Base-by-base conservation (phyloP, 768 basidiomycete genomes). In the Lactarius quietus region DNA sequence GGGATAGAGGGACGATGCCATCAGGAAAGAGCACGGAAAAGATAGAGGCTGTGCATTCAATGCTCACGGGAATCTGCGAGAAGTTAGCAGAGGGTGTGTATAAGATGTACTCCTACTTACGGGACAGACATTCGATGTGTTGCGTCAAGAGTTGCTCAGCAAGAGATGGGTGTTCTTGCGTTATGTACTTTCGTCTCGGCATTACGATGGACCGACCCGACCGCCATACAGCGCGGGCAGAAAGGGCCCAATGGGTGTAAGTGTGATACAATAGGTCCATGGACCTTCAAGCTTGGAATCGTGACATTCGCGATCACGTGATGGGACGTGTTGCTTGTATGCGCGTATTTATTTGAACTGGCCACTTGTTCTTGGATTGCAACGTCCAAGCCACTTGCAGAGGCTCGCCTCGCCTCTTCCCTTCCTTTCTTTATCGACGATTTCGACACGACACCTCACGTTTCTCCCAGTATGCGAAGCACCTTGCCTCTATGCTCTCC, bases 241-340 rank as follows among this genome's bases (percentile, higher is more conserved):
- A 29, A 29, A 54, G 29, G 29, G 53, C 53, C 31, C 20, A 18
- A 54, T 54, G 28, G 53, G 31, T 8, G 43, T 45, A 8, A 36
- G 2, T 15, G 18, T 18, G 17, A 18, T 18, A 14, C 10, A 6
- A 15, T 15, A 38, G 12, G 39, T 48, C 45, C 45, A 48, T 48
- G 45, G 45, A 48, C 38, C n/a, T 23, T 1, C 1, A n/a, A n/a
- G n/a, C n/a, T n/a, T n/a, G n/a, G n/a, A n/a, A n/a, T n/a, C n/a
- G n/a, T n/a, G n/a, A n/a, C 14, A 28, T 31, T 54, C 64, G 35
- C 65, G 65, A 12, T 62, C 65, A 66, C 41, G 65, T 66, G 65
- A 54, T 31, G 12, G 12, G 23, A 38, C 61, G 65, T 59, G 65
- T 66, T 26, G 14, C 14, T 26, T 66, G 65, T 66, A 66, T 66